Evolutionary conservation across 768 basidiomycete species (phyloP), one percentile per base, ranked within the genome.

Genomic region (Hydnomerulius pinastri): DNA sequence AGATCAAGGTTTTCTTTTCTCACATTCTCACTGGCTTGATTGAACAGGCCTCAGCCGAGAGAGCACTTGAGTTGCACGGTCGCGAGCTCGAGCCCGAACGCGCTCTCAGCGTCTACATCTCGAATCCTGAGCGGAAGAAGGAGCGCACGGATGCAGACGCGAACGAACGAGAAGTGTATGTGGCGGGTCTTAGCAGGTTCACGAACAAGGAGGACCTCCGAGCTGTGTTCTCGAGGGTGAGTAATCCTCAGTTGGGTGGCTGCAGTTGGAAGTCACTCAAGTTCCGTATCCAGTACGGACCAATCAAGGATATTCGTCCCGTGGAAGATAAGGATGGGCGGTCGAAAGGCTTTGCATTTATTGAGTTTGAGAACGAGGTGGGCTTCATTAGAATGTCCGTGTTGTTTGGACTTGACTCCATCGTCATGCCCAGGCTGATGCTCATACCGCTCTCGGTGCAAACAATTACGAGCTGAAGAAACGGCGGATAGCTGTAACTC

Each of bases 391-490:
- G n/a, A n/a, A n/a, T n/a, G n/a, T n/a, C n/a, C n/a, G n/a, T n/a
- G n/a, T n/a, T n/a, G n/a, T n/a, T n/a, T n/a, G n/a, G n/a, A 54
- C 10, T 7, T n/a, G 43, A 17, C 11, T n/a, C n/a, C n/a, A n/a
- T n/a, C n/a, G n/a, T n/a, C 39, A 10, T 28, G 58, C 17, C 21
- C 55, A 93, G 91, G 76, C 77, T 56, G 79, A 86, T 54, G 92
- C 92, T 0, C 73, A 75, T 48, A 77, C 77, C 6, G 88, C 90
- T 6, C 74, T 97, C 30, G 74, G 78, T 6, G 86, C 90, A 4
- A 95, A 96, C 62, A 96, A 95, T 57, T 70, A 85, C 48, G 92
- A 96, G 61, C 74, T 95, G 24, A 95, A 93, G 70, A 92, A 86
- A 54, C 82, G 93, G n/a, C 81, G 88, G 12, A 89, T 98, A 39